Evolutionary conservation across 345 rosid species (phyloP).

Genomic region (Abelmoschus esculentus): DNA sequence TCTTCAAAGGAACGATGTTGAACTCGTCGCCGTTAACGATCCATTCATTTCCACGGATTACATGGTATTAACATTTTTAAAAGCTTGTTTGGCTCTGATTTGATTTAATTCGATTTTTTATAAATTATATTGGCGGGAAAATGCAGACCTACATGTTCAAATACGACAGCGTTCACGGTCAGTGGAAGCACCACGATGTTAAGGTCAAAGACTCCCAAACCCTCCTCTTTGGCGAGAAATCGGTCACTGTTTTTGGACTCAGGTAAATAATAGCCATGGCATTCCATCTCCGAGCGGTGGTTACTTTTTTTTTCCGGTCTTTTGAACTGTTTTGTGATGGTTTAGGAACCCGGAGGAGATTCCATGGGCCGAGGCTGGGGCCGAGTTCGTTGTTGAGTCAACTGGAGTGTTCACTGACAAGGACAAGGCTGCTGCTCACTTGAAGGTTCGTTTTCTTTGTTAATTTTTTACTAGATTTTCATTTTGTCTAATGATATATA

Average conservation of each 20-base stretch:
- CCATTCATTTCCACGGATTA: constrained; percentile 69
- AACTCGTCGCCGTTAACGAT: constrained; percentile 82
- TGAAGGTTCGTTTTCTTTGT: constrained; percentile 45
- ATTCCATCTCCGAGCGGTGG: background rate
- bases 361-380: constrained; percentile 79
- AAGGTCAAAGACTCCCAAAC: constrained; percentile 80
- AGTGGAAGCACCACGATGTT: constrained; percentile 79
- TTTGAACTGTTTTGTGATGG: constrained; percentile 1
- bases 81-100: background rate
- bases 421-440: constrained; percentile 92
- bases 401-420: constrained; percentile 98
- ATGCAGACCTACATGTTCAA: constrained; percentile 89
- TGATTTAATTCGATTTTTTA: background rate
- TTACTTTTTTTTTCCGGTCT: background rate
- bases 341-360: constrained; percentile 91
- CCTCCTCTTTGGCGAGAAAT: constrained; percentile 79
- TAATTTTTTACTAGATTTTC: background rate
- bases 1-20: constrained; percentile 75
- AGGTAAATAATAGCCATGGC: constrained; percentile 31
- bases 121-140: background rate
- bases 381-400: constrained; percentile 80
- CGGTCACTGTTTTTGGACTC: constrained; percentile 68
- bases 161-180: constrained; percentile 95
- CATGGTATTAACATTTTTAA: constrained; percentile 39
- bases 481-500: background rate